Evolutionary conservation across 257 asterid species (phyloP).

Genomic region (Datura wrightii): DNA sequence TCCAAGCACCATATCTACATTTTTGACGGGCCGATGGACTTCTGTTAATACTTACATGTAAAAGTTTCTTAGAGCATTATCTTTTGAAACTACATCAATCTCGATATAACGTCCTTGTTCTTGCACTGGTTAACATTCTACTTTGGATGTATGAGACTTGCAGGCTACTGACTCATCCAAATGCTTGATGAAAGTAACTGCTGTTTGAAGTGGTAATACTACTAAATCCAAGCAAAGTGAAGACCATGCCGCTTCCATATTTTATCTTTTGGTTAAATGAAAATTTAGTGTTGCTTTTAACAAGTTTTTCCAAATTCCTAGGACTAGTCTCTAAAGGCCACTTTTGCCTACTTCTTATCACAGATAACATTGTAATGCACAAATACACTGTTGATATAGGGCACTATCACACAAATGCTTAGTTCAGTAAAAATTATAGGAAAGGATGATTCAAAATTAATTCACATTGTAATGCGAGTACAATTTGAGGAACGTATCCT

Average conservation of each 20-base stretch:
- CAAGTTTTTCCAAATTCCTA: neutral
- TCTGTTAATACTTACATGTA: neutral
- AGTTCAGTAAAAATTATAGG: neutral
- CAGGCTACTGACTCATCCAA: neutral
- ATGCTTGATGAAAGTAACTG: neutral
- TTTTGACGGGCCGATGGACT: neutral
- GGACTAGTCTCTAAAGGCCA: neutral
- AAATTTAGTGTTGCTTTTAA: neutral
- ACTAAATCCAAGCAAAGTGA: neutral
- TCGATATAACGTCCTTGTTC: neutral
- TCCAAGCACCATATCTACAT: neutral
- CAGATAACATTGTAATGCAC: neutral
- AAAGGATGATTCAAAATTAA: neutral
- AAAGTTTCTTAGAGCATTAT: conserved; percentile 21
- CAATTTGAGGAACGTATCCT: neutral
- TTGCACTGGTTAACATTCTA: conserved; percentile 5
- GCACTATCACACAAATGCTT: neutral
- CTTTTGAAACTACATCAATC: neutral
- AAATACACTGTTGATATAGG: neutral
- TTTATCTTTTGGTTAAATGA: neutral
- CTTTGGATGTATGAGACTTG: neutral
- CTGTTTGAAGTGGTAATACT: neutral
- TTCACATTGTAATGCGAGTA: neutral
- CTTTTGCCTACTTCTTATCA: neutral
- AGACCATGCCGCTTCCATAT: neutral